Percentiles rank a stretch among this genome's conserved stretches.
These are phyloP conservation scores for Adansonia digitata DNA, from an alignment of 345 rosid species.

Conservation along the genomic window DNA sequence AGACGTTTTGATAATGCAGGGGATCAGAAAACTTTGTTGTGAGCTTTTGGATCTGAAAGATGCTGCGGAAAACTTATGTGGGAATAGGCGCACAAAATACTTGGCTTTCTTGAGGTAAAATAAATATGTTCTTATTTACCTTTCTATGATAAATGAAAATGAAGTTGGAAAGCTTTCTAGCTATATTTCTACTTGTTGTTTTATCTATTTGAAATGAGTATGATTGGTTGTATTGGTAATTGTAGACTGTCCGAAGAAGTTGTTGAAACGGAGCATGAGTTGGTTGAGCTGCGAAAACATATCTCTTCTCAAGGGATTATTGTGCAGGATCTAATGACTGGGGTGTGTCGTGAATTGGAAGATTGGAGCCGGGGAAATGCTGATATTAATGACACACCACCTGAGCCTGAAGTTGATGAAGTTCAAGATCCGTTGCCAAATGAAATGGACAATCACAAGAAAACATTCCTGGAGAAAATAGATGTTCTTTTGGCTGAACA, in stretches of 20 bases:
- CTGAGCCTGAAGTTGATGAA: conserved; percentile 29
- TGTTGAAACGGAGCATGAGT: conserved; percentile 88
- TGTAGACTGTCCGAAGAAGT: conserved; percentile 92
- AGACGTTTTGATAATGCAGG: conserved; percentile 40
- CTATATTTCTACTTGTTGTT: not conserved
- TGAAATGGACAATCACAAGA: conserved; percentile 30
- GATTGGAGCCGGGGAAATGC: conserved; percentile 51
- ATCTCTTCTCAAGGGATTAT: conserved; percentile 81
- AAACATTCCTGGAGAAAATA: conserved; percentile 50
- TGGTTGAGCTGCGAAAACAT: conserved; percentile 75
- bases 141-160: not conserved
- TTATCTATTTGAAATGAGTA: not conserved
- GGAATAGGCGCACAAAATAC: conserved; percentile 72
- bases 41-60: conserved; percentile 97
- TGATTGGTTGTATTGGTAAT: conserved; percentile 17
- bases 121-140: not conserved
- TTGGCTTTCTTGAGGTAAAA: conserved; percentile 82
- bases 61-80: conserved; percentile 86
- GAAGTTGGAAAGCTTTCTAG: not conserved
- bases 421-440: conserved; percentile 28
- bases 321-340: conserved; percentile 84
- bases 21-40: conserved; percentile 84
- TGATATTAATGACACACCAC: conserved; percentile 29
- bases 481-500: conserved; percentile 90
- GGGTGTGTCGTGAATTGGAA: conserved; percentile 67